Evolutionary conservation across 495 filamentous ascomycete species (phyloP).

Genomic region (Daldinia caldariorum): DNA sequence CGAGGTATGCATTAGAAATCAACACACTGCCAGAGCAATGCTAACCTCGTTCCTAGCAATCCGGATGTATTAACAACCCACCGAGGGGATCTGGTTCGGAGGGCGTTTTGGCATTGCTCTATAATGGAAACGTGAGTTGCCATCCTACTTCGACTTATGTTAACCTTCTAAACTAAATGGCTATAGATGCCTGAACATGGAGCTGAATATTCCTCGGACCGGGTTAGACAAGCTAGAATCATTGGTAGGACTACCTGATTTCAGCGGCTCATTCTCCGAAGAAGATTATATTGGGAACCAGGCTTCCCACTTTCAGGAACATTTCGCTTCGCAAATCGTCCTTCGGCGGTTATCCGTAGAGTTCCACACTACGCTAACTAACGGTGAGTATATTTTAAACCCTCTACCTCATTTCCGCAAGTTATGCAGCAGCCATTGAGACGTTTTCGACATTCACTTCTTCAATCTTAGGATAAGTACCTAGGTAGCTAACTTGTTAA

Average conservation of each 20-base stretch:
- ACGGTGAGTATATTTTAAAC: constrained; percentile 50
- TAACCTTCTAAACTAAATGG: constrained; percentile 11
- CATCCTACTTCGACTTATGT: neutral
- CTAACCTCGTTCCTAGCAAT: constrained; percentile 48
- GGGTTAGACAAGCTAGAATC: constrained; percentile 62
- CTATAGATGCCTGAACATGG: constrained; percentile 60
- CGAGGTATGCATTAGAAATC: constrained; percentile 50
- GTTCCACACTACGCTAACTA: constrained; percentile 60
- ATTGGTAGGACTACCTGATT: constrained; percentile 62
- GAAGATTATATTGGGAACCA: constrained; percentile 61
- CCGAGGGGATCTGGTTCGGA: constrained; percentile 61
- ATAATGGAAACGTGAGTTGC: constrained; percentile 64
- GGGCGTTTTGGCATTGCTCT: constrained; percentile 67
- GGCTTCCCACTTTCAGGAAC: constrained; percentile 62
- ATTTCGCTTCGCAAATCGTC: constrained; percentile 67
- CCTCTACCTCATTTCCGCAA: neutral
- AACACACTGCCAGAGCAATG: constrained; percentile 3
- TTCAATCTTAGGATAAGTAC: neutral
- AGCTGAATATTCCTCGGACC: constrained; percentile 64
- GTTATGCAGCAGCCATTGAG: neutral
- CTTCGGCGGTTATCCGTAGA: constrained; percentile 62
- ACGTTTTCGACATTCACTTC: neutral
- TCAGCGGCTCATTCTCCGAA: constrained; percentile 56
- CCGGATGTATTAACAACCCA: constrained; percentile 59
- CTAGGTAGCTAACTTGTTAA: constrained; percentile 23